These are phyloP conservation scores for Marasmius tenuissimus DNA, from an alignment of 1,284 basidiomycete species.

Conservation along the genomic window DNA sequence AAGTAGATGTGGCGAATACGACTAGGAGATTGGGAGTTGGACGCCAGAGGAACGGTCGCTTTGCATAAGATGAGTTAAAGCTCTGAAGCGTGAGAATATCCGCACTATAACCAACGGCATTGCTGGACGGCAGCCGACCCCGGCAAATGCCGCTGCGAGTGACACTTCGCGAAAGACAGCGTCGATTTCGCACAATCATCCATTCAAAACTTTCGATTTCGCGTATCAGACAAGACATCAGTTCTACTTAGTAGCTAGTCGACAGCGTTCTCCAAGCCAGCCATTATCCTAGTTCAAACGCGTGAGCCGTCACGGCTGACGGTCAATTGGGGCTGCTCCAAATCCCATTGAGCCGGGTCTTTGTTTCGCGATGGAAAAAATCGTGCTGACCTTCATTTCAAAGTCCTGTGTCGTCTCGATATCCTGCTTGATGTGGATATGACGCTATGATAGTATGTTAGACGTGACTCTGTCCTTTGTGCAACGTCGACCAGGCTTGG, in stretches of 20 bases:
- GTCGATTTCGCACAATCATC: no score
- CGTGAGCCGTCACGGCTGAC: no score
- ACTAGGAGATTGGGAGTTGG: background rate
- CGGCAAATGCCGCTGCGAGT: background rate
- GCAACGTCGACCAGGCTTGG: no score
- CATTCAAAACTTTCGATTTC: no score
- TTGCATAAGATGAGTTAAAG: background rate
- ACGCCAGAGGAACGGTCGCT: background rate
- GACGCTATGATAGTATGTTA: background rate
- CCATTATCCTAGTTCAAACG: no score
- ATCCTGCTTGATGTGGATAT: constrained; percentile 1
- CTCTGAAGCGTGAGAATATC: background rate
- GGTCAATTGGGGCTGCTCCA: no score
- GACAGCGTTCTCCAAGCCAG: no score
- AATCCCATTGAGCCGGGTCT: no score
- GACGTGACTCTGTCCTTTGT: background rate
- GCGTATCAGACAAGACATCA: no score
- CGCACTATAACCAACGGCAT: background rate
- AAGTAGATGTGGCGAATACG: background rate
- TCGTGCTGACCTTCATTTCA: background rate
- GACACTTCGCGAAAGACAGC: no score
- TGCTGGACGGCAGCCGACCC: background rate
- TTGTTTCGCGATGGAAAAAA: background rate
- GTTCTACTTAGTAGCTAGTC: no score
- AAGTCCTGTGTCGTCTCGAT: background rate